Evolutionary conservation across 2,329 filamentous ascomycete species (phyloP).

Genomic region (Aspergillus quadrilineatus): DNA sequence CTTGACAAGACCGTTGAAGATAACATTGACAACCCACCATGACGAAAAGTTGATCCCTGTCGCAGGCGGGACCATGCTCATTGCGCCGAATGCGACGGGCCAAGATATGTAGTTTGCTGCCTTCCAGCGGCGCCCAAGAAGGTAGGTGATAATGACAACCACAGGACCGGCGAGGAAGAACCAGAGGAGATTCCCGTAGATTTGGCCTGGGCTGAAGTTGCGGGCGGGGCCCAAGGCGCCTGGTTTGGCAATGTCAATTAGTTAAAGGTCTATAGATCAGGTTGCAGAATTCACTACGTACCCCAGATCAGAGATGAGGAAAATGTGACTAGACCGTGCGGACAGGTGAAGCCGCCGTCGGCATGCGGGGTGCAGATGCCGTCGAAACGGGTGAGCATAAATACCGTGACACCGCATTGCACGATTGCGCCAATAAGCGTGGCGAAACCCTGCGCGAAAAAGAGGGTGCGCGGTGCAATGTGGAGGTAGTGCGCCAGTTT

Average conservation of each 20-base stretch:
- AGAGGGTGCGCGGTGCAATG: slow-evolving; percentile 51
- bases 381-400: slow-evolving; percentile 48
- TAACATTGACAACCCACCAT: slow-evolving; percentile 56
- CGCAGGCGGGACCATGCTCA: slow-evolving; percentile 64
- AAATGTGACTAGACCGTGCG: slow-evolving; percentile 60
- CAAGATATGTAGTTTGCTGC: slow-evolving; percentile 65
- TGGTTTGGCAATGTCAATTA: slow-evolving; percentile 14
- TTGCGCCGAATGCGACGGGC: slow-evolving; percentile 67
- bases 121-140: slow-evolving; percentile 60
- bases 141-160: slow-evolving; percentile 60
- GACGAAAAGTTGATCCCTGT: slow-evolving; percentile 69
- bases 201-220: slow-evolving; percentile 62
- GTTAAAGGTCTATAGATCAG: not conserved
- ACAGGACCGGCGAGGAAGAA: slow-evolving; percentile 69
- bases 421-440: slow-evolving; percentile 51
- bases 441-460: slow-evolving; percentile 52
- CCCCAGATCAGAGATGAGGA: slow-evolving; percentile 72
- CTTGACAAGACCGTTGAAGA: slow-evolving; percentile 49
- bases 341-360: slow-evolving; percentile 60
- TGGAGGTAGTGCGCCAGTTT: slow-evolving; percentile 58
- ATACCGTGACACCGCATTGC: slow-evolving; percentile 52
- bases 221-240: slow-evolving; percentile 65
- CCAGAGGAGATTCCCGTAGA: slow-evolving; percentile 66
- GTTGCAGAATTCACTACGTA: slow-evolving; percentile 13
- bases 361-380: slow-evolving; percentile 55